Evolutionary conservation across 768 basidiomycete species (phyloP).

Genomic region (Kwoniella sp.): DNA sequence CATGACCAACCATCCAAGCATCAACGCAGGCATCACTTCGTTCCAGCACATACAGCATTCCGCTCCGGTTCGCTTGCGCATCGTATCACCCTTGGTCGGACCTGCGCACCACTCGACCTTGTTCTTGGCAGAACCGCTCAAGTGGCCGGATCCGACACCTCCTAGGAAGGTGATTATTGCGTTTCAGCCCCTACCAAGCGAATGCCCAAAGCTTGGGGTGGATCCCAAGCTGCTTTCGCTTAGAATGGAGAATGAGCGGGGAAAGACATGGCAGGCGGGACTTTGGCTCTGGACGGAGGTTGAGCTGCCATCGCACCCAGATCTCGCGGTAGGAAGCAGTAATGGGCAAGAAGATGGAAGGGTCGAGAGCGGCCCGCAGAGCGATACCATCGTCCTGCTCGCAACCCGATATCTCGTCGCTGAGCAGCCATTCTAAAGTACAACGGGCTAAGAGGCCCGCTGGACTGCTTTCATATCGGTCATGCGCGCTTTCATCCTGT

Average conservation of each 20-base stretch:
- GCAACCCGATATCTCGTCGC: constrained; percentile 35
- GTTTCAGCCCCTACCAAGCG: constrained; percentile 21
- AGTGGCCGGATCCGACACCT: not conserved
- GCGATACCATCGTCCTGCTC: constrained; percentile 6
- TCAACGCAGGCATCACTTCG: not conserved
- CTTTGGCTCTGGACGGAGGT: constrained; percentile 21
- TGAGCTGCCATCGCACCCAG: not conserved
- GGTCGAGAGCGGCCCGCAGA: not conserved
- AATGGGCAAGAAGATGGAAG: constrained; percentile 1
- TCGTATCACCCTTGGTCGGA: not conserved
- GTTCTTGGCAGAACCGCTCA: constrained; percentile 11
- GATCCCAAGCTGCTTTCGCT: constrained; percentile 22
- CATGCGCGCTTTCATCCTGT: no score
- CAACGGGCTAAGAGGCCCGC: no score
- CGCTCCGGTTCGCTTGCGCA: constrained; percentile 5
- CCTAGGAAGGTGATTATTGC: constrained; percentile 11
- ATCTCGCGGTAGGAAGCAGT: not conserved
- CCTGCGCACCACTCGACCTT: constrained; percentile 18
- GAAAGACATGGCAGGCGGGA: constrained; percentile 7
- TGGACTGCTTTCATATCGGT: no score
- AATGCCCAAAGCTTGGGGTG: constrained; percentile 23
- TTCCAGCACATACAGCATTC: constrained; percentile 10
- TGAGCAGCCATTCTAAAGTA: not conserved
- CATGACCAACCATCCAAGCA: not conserved
- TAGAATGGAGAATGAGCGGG: constrained; percentile 5